Evolutionary conservation across 2,329 filamentous ascomycete species (phyloP), one percentile per base, ranked within the genome.

Genomic region (Lachnellula hyalina): DNA sequence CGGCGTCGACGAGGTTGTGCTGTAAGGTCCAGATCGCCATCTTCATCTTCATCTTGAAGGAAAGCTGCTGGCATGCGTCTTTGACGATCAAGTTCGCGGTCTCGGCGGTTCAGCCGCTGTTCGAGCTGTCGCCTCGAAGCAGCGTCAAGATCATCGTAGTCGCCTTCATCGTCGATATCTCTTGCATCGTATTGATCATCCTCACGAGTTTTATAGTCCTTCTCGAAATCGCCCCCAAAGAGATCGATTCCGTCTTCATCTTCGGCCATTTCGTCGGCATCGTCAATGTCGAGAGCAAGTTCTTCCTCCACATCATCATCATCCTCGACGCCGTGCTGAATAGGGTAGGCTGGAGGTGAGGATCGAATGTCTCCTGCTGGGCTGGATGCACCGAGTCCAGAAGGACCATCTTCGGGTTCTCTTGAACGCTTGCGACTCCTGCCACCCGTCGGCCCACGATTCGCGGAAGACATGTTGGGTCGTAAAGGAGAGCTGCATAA

Each of bases 1-100:
- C 94, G 85, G 51, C 90, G 85, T 62, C 93, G 85, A 52, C 92
- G 85, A 21, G 89, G 90, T 71, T 96, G 91, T 25, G 86, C 84
- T 21, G 90, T 90, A 21, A 97, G 78, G 68, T 97, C 92, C 58
- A 92, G 79, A 54, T 94, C 83, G 49, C 84, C 87, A 61, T 94
- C 91, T 3, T 94, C 90, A 57, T 93, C 90, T 34, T 68, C 93
- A 34, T 88, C 87, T 6, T 84, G 83, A 40, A 93, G 74, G 65
- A 90, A 93, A 6, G 87, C 89, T 28, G 81, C 81, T 2, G 88
- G 88, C 66, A 89, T 83, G 47, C 82, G 76, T 62, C 85, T 81
- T 60, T 83, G 75, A 53, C 86, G 81, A 23, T 81, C 82, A 45
- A 90, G 78, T 64, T 90, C 86, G 54, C 83, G 78, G 69, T 94